Base-by-base conservation (phyloP, 192 early-diverging fungal genomes). In the Entomortierella parvispora region DNA sequence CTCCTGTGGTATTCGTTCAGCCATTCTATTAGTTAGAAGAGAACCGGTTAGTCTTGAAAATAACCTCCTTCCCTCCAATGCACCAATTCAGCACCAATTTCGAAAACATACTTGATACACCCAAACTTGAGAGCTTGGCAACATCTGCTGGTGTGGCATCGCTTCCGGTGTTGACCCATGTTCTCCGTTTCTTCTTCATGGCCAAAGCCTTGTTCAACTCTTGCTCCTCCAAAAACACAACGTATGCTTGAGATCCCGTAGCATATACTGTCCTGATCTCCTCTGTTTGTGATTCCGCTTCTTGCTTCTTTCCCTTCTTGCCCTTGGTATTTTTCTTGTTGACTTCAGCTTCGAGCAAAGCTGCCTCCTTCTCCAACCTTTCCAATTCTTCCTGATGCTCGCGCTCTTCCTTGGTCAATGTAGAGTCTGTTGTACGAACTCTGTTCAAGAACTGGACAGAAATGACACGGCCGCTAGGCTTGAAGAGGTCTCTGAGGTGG, bases 221-320 rank as follows among this genome's bases (percentile, higher is more conserved):
- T 11, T 90, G 89, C 20, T 81, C 81, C 34, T 92, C 88, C 47
- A 84, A 57, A 79, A 98, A 89, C 34, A 92, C 86, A 9, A 93
- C 81, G 58, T 90, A 90, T 8, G 91, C 92, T 32, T 82, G 85
- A 31, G 86, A 80, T 31, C 88, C 91, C 0, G 87, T 81, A 7
- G 62, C 54, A 40, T 84, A 75, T 40, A 89, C 43, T 34, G 34
- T 77, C 79, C 71, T 85, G 46, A 49, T 82, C 23, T n/a, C 31
- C 22, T 47, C 44, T 46, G 32, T 57, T 20, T 76, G 62, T 17
- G 43, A 18, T 51, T 66, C 62, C 33, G 29, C 40, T 14, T 23
- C 40, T 26, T 57, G 71, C 69, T 45, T 81, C 68, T 53, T 77
- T 60, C 46, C 58, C 65, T 61, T 58, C 74, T 57, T 79, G 48